Conservation (phyloP, 768 basidiomycete species). For the Calocybe gangraenosa region DNA sequence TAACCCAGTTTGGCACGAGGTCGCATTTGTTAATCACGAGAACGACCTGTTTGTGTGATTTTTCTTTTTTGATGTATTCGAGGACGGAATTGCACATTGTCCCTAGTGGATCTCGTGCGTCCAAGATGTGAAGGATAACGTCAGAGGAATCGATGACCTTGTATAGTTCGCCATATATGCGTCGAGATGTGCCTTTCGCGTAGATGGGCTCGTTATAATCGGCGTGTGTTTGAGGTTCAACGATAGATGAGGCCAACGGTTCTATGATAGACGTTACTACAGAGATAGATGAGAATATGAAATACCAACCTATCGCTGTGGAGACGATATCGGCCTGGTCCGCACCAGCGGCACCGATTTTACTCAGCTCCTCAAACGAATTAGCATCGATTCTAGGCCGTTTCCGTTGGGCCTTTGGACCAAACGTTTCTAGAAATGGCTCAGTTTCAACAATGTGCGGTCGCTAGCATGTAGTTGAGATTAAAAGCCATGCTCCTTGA, state of each 20-base stretch:
- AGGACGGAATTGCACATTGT: constrained; percentile 94
- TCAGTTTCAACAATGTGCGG: constrained; percentile 96
- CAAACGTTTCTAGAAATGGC: constrained; percentile 92
- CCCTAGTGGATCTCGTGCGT: constrained; percentile 93
- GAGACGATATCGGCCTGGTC: constrained; percentile 48
- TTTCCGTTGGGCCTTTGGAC: constrained; percentile 93
- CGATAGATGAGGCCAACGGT: constrained; percentile 43
- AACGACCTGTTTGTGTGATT: constrained; percentile 95
- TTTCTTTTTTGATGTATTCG: constrained; percentile 92
- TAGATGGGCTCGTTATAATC: constrained; percentile 89
- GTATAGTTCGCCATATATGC: constrained; percentile 97
- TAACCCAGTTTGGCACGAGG: constrained; percentile 97
- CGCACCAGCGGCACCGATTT: constrained; percentile 50
- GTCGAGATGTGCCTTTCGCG: constrained; percentile 89
- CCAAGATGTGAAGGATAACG: constrained; percentile 90
- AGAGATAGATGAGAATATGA: background rate
- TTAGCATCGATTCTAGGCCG: constrained; percentile 83
- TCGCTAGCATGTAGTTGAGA: constrained; percentile 40
- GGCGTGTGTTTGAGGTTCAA: constrained; percentile 61
- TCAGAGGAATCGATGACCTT: constrained; percentile 99
- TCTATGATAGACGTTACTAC: constrained; percentile 25
- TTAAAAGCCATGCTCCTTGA: too few relatives aligned
- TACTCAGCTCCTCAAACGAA: constrained; percentile 86
- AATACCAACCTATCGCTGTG: constrained; percentile 40
- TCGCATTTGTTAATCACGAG: constrained; percentile 98